Evolutionary conservation across 148 eudicot genomes (phyloP).

Genomic region (Cornus florida): DNA sequence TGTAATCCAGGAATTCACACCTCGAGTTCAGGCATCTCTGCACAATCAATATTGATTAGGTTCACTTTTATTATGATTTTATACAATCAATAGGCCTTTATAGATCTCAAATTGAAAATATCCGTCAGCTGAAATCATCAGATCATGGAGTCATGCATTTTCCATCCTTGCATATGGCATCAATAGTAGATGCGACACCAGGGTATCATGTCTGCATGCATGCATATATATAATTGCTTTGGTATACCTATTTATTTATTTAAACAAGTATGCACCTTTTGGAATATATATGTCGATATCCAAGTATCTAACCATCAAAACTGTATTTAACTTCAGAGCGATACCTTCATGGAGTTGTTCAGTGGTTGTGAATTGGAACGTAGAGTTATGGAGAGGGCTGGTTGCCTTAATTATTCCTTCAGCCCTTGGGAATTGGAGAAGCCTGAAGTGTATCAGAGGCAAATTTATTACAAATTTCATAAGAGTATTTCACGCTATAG

Average conservation of each 20-base stretch:
- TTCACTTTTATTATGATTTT: neutral
- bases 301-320: conserved; percentile 3
- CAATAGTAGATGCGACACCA: too few species aligned
- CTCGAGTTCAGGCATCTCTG: neutral
- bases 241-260: neutral
- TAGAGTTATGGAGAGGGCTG: conserved; percentile 77
- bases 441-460: conserved; percentile 75
- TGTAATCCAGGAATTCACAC: neutral
- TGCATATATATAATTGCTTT: neutral
- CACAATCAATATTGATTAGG: neutral
- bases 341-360: conserved; percentile 82
- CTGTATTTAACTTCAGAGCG: conserved; percentile 40
- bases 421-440: conserved; percentile 88
- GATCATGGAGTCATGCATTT: neutral
- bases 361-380: conserved; percentile 70
- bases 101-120: conserved; percentile 3
- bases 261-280: neutral
- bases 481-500: conserved; percentile 66
- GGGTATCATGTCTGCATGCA: neutral
- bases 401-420: conserved; percentile 80
- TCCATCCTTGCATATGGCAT: neutral
- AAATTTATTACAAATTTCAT: conserved; percentile 75
- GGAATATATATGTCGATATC: neutral
- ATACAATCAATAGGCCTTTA: neutral
- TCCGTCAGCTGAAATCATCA: neutral